Evolutionary conservation across 805 yeast species (phyloP).

Genomic region (Pichia pseudocactophila): DNA sequence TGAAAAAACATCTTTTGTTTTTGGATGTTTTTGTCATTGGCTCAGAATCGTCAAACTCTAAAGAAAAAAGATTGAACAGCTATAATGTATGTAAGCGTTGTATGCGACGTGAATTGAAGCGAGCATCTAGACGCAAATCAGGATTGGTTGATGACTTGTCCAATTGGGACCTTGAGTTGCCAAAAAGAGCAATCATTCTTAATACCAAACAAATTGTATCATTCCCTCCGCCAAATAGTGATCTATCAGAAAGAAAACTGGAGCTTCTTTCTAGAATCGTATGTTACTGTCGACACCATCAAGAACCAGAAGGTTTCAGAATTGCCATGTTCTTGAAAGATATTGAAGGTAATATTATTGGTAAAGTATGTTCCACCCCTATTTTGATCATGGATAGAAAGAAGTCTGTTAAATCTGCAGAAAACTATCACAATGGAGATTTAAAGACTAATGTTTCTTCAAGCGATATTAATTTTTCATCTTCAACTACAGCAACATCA

Average conservation of each 20-base stretch:
- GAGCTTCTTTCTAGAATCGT: conserved; percentile 68
- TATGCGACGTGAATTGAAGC: conserved; percentile 83
- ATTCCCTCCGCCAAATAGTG: conserved; percentile 48
- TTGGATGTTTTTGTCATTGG: conserved; percentile 73
- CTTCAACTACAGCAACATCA: conserved; percentile 8
- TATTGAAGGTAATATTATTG: conserved; percentile 52
- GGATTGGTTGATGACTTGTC: conserved; percentile 65
- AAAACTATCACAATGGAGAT: conserved; percentile 1
- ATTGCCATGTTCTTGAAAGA: conserved; percentile 61
- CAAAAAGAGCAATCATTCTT: conserved; percentile 79
- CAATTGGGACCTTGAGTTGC: conserved; percentile 67
- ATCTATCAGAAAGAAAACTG: conserved; percentile 28
- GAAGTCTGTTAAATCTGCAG: conserved; percentile 39
- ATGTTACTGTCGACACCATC: conserved; percentile 94
- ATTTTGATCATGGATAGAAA: conserved; percentile 94
- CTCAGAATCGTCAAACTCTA: conserved; percentile 11
- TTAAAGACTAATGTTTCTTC: conserved; percentile 25
- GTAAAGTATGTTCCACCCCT: conserved; percentile 59
- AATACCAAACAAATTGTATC: conserved; percentile 84
- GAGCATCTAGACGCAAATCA: conserved; percentile 86
- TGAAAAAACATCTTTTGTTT: conserved; percentile 47
- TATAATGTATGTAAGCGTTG: conserved; percentile 84
- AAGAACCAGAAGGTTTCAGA: conserved; percentile 78
- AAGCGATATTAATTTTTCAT: conserved; percentile 21
- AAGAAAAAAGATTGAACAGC: conserved; percentile 22